phyloP scores from a whole-genome alignment of 495 filamentous ascomycete genomes.

The Chlorociboria aeruginascens region DNA sequence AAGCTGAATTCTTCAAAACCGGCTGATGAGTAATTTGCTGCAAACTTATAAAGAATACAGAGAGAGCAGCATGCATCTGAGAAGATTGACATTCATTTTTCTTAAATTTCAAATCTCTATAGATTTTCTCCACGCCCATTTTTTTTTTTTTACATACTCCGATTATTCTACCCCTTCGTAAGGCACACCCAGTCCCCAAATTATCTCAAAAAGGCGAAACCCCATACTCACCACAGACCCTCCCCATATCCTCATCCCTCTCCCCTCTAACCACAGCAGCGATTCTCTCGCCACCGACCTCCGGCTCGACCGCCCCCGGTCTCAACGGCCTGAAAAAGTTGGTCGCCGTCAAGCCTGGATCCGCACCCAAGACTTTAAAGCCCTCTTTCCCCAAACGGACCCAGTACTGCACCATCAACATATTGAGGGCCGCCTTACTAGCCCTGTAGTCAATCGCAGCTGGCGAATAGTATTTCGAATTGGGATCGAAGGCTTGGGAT shows the following conservation, averaged over 20 bases:
- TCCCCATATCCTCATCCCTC: conserved; percentile 29
- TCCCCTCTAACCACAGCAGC: conserved; percentile 27
- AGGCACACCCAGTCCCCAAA: too few relatives aligned
- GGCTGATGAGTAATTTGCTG: too few relatives aligned
- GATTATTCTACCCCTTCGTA: too few relatives aligned
- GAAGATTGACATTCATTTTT: too few relatives aligned
- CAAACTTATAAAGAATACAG: too few relatives aligned
- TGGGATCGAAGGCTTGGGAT: conserved; percentile 16
- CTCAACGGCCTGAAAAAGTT: conserved; percentile 32
- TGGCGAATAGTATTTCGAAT: not conserved
- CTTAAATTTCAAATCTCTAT: too few relatives aligned
- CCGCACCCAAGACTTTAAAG: conserved; percentile 32
- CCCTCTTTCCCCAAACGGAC: conserved; percentile 30
- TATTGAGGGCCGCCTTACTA: conserved; percentile 19
- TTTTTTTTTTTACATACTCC: too few relatives aligned
- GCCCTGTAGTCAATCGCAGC: conserved; percentile 14
- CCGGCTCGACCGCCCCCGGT: conserved; percentile 15
- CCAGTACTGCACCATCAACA: conserved; percentile 12
- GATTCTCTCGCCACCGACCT: conserved; percentile 16
- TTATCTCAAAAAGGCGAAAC: conserved; percentile 14
- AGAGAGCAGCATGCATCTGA: too few relatives aligned
- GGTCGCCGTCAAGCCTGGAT: conserved; percentile 30
- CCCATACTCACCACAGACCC: conserved; percentile 23
- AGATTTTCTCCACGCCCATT: too few relatives aligned
- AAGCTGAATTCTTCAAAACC: too few relatives aligned